Evolutionary conservation across 176 grass and related monocot species (phyloP).

Genomic region (Alopecurus myosuroides): DNA sequence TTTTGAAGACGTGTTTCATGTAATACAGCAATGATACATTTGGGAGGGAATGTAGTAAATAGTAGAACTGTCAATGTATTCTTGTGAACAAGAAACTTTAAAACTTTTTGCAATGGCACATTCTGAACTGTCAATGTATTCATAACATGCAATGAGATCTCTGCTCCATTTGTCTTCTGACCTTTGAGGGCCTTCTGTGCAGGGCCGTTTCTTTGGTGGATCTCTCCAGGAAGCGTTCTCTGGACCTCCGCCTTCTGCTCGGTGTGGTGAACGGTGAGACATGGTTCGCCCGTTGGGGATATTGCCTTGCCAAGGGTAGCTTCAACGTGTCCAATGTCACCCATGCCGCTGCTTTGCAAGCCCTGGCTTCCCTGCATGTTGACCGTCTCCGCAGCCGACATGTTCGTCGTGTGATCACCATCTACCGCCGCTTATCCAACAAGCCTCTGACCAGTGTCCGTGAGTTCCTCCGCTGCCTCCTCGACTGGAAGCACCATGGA

Average conservation of each 20-base stretch:
- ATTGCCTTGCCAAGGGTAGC: slow-evolving; percentile 56
- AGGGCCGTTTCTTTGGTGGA: slow-evolving; percentile 80
- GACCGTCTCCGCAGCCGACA: slow-evolving; percentile 54
- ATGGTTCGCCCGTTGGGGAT: slow-evolving; percentile 96
- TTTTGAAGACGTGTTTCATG: background rate
- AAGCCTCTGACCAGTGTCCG: slow-evolving; percentile 52
- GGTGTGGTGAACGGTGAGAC: slow-evolving; percentile 53
- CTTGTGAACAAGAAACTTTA: too few relatives aligned
- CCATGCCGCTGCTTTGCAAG: slow-evolving; percentile 49
- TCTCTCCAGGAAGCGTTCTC: slow-evolving; percentile 47
- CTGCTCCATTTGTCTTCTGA: slow-evolving; percentile 15
- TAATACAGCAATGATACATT: background rate
- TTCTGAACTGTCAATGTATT: too few relatives aligned
- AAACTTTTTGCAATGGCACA: background rate
- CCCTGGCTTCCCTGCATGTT: slow-evolving; percentile 50
- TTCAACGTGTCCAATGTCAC: slow-evolving; percentile 56
- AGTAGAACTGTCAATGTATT: background rate
- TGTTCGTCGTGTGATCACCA: slow-evolving; percentile 52
- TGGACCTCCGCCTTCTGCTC: slow-evolving; percentile 81
- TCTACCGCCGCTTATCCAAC: slow-evolving; percentile 54
- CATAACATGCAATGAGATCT: background rate
- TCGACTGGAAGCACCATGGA: slow-evolving; percentile 64
- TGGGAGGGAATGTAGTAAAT: background rate
- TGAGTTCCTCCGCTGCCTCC: slow-evolving; percentile 66
- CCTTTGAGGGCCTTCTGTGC: slow-evolving; percentile 10